Base-by-base conservation (phyloP, 805 yeast species). In the Helenozyma rhizophorensis region DNA sequence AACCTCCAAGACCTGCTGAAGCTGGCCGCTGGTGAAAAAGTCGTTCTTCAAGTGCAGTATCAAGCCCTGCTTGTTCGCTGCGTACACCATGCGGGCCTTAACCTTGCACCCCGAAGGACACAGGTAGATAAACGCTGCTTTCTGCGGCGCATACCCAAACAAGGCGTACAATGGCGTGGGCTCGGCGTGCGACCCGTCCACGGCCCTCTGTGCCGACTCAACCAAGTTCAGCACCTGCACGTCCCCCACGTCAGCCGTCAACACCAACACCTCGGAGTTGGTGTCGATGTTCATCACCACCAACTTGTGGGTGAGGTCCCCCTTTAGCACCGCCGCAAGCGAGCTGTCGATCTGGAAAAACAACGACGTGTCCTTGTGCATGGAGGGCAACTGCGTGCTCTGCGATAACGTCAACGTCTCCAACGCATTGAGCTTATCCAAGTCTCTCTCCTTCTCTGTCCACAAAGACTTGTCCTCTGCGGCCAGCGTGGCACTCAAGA, bases 51-150 rank as follows among this genome's bases (percentile, higher is more conserved):
- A 61, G 37, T 72, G 67, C 28, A 65, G 68, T 21, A 78, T 57
- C 34, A 83, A 69, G 6, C 81, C 83, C 32, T 68, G 70, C 51
- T 79, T 82, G 40, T 81, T 82, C 3, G 95, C 75, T 1, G 98
- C 97, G 51, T 88, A 87, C 31, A 88, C 56, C 97, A 90, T 90
- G 48, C 97, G 74, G 32, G 88, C 93, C 56, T 81, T 83, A 25
- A 93, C 93, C 58, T 79, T 80, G 26, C 96, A 81, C 1, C 89
- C 88, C 0, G 94, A 78, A 3, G 98, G 97, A 57, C 96, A 89
- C 6, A 90, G 72, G 54, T 86, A 86, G 21, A 89, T 75, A 55
- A 90, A 88, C 21, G 74, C 75, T 23, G 50, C 47, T 27, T 65
- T 56, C 2, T 53, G 59, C 6, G 43, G 45, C 2, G 60, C 59